phyloP scores from a whole-genome alignment of 768 basidiomycete species.

The button mushroom (Agaricus bisporus) region DNA sequence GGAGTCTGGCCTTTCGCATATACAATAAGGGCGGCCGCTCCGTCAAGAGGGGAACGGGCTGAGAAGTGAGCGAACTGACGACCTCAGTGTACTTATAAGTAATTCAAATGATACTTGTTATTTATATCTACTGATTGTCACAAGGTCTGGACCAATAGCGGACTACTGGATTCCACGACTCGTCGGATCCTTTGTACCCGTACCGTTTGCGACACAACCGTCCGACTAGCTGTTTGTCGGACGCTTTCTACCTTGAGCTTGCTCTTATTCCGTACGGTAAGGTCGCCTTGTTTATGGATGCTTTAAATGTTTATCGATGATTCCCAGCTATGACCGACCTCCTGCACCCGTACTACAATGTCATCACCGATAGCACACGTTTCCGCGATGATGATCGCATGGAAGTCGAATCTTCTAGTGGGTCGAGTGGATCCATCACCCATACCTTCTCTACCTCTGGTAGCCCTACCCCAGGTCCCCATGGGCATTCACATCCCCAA shows the following conservation, averaged over 20 bases:
- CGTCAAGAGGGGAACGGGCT: too few relatives aligned
- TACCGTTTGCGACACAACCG: too few relatives aligned
- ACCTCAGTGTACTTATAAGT: too few relatives aligned
- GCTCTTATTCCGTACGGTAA: background rate
- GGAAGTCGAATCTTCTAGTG: slow-evolving; percentile 9
- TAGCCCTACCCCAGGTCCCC: slow-evolving; percentile 5
- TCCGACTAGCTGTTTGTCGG: too few relatives aligned
- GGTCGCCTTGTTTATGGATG: background rate
- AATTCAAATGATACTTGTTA: too few relatives aligned
- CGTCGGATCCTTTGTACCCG: background rate
- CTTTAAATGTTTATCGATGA: background rate
- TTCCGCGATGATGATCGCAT: slow-evolving; percentile 10
- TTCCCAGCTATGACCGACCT: background rate
- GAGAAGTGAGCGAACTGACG: too few relatives aligned
- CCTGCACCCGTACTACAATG: background rate
- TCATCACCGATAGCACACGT: background rate
- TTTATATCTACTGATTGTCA: background rate
- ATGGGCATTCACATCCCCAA: background rate
- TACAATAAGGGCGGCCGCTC: too few relatives aligned
- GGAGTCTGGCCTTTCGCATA: too few relatives aligned
- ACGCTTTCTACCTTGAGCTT: background rate
- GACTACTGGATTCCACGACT: background rate
- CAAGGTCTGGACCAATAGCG: background rate
- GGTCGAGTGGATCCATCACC: background rate
- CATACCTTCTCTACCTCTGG: background rate